Percentiles rank a stretch among this genome's conserved stretches.
phyloP scores from a whole-genome alignment of 306 rosid genomes.

The Cicer bijugum region DNA sequence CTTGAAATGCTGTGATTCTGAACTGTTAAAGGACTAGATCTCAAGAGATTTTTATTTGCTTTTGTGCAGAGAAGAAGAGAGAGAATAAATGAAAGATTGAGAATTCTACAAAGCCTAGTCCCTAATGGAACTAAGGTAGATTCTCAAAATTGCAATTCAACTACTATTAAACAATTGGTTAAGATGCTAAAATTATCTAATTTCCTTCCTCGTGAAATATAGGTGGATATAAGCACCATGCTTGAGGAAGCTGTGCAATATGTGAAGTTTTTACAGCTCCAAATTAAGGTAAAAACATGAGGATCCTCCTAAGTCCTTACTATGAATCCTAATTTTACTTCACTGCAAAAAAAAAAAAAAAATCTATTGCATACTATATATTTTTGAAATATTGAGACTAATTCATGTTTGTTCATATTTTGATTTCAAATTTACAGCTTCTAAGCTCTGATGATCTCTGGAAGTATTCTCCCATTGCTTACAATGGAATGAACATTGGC shows the following conservation, averaged over 20 bases:
- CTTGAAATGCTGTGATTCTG: not conserved
- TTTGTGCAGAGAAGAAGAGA: constrained; percentile 90
- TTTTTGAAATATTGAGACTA: not conserved
- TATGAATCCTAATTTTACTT: not conserved
- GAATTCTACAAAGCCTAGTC: constrained; percentile 74
- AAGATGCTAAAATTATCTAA: constrained; percentile 27
- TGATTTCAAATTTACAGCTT: constrained; percentile 56
- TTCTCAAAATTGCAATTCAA: constrained; percentile 29
- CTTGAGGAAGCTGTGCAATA: constrained; percentile 95
- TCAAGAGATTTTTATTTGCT: constrained; percentile 25
- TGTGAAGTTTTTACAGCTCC: constrained; percentile 88
- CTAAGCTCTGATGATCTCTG: constrained; percentile 86
- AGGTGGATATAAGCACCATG: constrained; percentile 99
- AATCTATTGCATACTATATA: not conserved
- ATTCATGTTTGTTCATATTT: constrained; percentile 24
- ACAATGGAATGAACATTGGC: constrained; percentile 86
- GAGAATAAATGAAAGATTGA: constrained; percentile 89
- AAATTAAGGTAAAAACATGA: constrained; percentile 70
- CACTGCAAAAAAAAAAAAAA: not conserved
- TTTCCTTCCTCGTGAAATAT: constrained; percentile 43
- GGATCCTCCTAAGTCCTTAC: constrained; percentile 15
- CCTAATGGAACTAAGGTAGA: constrained; percentile 94
- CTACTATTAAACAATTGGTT: not conserved
- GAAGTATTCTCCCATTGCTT: constrained; percentile 97
- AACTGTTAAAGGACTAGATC: constrained; percentile 22